Conservation (phyloP, 495 filamentous ascomycete species). For the Neurospora sp. region DNA sequence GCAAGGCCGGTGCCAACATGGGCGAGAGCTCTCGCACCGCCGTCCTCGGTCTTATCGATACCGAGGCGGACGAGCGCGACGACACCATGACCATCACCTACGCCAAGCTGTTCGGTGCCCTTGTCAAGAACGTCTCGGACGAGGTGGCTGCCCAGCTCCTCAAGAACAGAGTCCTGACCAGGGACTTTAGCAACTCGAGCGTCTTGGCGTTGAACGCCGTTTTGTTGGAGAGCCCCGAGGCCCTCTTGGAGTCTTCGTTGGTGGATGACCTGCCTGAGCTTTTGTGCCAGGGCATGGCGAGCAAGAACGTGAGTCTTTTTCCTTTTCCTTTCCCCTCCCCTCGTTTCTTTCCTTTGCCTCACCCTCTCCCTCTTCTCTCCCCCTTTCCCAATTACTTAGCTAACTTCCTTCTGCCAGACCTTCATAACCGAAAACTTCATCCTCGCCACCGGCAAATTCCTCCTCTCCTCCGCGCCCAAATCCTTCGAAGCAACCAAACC, state of each 20-base stretch:
- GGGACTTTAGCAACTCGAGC: constrained; percentile 53
- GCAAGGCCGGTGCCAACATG: constrained; percentile 91
- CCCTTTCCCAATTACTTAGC: background rate
- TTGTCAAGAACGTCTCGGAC: constrained; percentile 69
- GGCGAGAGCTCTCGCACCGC: constrained; percentile 74
- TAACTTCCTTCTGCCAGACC: constrained; percentile 33
- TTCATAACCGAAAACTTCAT: constrained; percentile 84
- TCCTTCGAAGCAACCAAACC: constrained; percentile 61
- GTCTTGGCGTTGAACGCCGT: constrained; percentile 83
- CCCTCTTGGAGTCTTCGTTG: constrained; percentile 53
- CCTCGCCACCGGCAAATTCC: constrained; percentile 89
- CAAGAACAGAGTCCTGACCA: constrained; percentile 70
- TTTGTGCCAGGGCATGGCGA: constrained; percentile 70
- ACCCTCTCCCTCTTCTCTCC: background rate
- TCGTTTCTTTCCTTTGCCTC: background rate
- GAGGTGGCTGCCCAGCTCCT: constrained; percentile 58
- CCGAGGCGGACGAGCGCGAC: constrained; percentile 63
- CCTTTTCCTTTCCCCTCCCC: background rate
- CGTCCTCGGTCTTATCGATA: constrained; percentile 79
- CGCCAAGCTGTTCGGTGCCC: constrained; percentile 75
- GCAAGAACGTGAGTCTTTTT: constrained; percentile 51
- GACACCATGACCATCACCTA: constrained; percentile 75
- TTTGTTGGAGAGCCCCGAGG: constrained; percentile 62
- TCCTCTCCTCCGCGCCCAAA: constrained; percentile 55
- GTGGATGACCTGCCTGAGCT: constrained; percentile 58